Evolutionary conservation across 495 filamentous ascomycete species (phyloP), one percentile per base, ranked within the genome.

Genomic region (Hyaloscypha variabilis): DNA sequence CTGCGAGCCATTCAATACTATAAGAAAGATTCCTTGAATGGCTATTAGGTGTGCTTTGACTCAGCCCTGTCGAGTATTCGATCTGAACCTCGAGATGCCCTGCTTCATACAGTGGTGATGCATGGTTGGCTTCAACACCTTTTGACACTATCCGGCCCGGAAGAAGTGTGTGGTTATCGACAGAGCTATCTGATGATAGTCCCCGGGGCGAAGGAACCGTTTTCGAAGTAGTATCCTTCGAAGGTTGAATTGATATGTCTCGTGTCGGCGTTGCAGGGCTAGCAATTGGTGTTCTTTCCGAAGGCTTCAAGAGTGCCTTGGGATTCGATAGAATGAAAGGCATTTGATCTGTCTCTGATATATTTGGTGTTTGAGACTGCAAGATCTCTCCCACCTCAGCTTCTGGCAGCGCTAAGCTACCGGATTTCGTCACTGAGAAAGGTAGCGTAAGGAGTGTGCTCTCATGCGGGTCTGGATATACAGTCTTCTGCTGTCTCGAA

Each of bases 51-150:
- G 28, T 63, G 17, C 8, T 56, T 29, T 6, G 28, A 56, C 50
- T 24, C 29, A 21, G 61, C 61, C 28, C 61, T 63, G 19, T 56
- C 61, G 60, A 69, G 46, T 76, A 72, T 67, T 76, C 68, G 11
- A 75, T 52, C 54, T 74, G 73, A 6, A 75, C 28, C 46, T 70
- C 61, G 4, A 74, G 39, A 26, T 28, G 57, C 0, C 67, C 74
- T 24, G 65, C 51, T n/a, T 50, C 39, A 60, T 72, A 70, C 23
- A 68, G 55, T 36, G 64, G 65, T 26, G 71, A 66, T 34, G 64
- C 21, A 29, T 66, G 66, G 14, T 66, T 66, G 25, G 52, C 36
- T 62, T 28, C 28, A 19, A 72, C 14, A 1, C 21, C 25, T 57
- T 46, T 61, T n/a, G 61, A 61, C 55, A 50, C 29, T 11, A 24